A percentile compares a stretch with the other conserved stretches of the same genome.
Evolutionary conservation across 2,329 filamentous ascomycete species (phyloP).

Genomic region (Lecanicillium sp.): DNA sequence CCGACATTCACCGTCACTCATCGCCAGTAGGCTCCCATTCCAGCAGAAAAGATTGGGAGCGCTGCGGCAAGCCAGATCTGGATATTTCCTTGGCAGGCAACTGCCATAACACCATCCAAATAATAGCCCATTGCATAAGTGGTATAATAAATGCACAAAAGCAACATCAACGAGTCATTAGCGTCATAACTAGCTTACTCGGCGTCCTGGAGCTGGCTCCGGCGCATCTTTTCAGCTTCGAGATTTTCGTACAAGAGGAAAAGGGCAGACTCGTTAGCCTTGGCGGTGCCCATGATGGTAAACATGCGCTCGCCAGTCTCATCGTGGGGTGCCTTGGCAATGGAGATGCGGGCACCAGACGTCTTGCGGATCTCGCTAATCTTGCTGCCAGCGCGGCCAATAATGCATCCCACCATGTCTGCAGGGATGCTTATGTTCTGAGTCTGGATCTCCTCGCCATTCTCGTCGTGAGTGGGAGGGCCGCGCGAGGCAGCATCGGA

Average conservation of each 20-base stretch:
- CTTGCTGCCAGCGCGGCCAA: slow-evolving; percentile 89
- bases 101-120: slow-evolving; percentile 43
- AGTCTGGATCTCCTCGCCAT: slow-evolving; percentile 94
- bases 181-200: slow-evolving; percentile 33
- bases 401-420: slow-evolving; percentile 99
- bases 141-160: slow-evolving; percentile 17
- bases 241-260: slow-evolving; percentile 98
- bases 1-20: slow-evolving; percentile 25
- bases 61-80: slow-evolving; percentile 59
- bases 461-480: slow-evolving; percentile 84
- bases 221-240: slow-evolving; percentile 97
- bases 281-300: slow-evolving; percentile 93
- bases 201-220: slow-evolving; percentile 62
- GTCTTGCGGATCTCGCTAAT: slow-evolving; percentile 98
- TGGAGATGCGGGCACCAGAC: slow-evolving; percentile 93
- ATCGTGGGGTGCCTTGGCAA: slow-evolving; percentile 94
- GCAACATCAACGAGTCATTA: slow-evolving; percentile 5
- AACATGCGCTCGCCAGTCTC: slow-evolving; percentile 99
- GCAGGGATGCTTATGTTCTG: slow-evolving; percentile 99
- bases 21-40: slow-evolving; percentile 30
- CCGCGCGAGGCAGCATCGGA: slow-evolving; percentile 73
- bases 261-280: slow-evolving; percentile 89
- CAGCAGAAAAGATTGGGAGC: slow-evolving; percentile 42
- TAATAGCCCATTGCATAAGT: slow-evolving; percentile 21
- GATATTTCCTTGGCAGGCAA: slow-evolving; percentile 34